These are phyloP conservation scores for Myriosclerotinia curreyana DNA, from an alignment of 2,329 filamentous ascomycete species.

Conservation along the genomic window DNA sequence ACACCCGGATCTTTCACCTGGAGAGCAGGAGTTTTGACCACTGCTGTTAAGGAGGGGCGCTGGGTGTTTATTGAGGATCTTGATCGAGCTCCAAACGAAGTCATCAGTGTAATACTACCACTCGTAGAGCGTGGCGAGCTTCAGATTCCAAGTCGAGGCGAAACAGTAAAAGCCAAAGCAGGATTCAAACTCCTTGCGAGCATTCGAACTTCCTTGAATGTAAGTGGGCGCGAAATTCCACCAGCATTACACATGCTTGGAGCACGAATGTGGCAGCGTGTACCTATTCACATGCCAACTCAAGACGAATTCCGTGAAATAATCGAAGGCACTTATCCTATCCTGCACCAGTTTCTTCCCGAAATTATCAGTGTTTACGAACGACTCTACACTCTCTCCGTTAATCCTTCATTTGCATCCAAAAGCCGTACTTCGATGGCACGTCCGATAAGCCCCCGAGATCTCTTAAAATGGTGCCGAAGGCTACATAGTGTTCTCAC, in stretches of 20 bases:
- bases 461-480: constrained; percentile 88
- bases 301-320: constrained; percentile 72
- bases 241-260: constrained; percentile 72
- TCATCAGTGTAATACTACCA: constrained; percentile 88
- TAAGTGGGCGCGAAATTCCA: constrained; percentile 63
- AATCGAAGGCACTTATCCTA: constrained; percentile 66
- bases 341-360: constrained; percentile 60
- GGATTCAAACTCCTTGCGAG: constrained; percentile 92
- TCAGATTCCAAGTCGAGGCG: constrained; percentile 82
- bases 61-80: constrained; percentile 98
- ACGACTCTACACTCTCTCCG: constrained; percentile 48
- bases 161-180: constrained; percentile 75
- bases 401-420: constrained; percentile 45
- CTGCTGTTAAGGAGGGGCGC: constrained; percentile 86
- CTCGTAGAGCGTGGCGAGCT: constrained; percentile 91
- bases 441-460: constrained; percentile 62
- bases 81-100: constrained; percentile 89
- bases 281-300: constrained; percentile 65
- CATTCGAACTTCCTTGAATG: constrained; percentile 71
- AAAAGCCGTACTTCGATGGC: constrained; percentile 50
- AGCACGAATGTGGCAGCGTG: constrained; percentile 77
- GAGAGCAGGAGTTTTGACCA: constrained; percentile 89
- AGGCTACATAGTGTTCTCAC: constrained; percentile 67
- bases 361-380: constrained; percentile 59
- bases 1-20: constrained; percentile 88